Evolutionary conservation across 768 basidiomycete genomes (phyloP).

Genomic region (Pleurotus djamor): DNA sequence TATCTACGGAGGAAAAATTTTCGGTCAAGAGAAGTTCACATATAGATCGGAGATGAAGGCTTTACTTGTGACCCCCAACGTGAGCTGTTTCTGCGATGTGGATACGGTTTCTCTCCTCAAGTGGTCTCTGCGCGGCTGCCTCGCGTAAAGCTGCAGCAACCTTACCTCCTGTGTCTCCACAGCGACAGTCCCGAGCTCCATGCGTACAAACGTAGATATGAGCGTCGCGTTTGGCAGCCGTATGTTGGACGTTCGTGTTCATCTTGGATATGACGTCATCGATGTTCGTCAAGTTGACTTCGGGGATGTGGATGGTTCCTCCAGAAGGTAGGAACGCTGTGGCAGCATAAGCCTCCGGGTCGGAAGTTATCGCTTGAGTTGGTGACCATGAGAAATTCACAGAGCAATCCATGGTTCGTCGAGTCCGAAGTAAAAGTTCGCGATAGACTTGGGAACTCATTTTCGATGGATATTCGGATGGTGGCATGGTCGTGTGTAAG

Average conservation of each 20-base stretch:
- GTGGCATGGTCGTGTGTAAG: slow-evolving; percentile 48
- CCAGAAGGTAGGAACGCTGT: slow-evolving; percentile 52
- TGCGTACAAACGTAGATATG: slow-evolving; percentile 79
- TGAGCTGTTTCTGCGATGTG: slow-evolving; percentile 70
- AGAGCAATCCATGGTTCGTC: slow-evolving; percentile 44
- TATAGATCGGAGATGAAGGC: slow-evolving; percentile 12
- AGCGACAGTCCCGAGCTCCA: slow-evolving; percentile 75
- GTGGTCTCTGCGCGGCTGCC: slow-evolving; percentile 42
- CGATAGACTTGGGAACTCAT: slow-evolving; percentile 48
- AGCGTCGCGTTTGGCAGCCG: slow-evolving; percentile 18
- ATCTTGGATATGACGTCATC: slow-evolving; percentile 43
- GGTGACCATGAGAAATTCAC: slow-evolving; percentile 62
- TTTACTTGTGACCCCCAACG: slow-evolving; percentile 83
- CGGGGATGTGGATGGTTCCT: slow-evolving; percentile 27
- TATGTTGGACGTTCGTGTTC: slow-evolving; percentile 16
- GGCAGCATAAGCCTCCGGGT: slow-evolving; percentile 25
- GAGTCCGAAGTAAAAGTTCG: slow-evolving; percentile 40
- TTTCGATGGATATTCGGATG: slow-evolving; percentile 44
- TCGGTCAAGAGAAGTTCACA: background rate
- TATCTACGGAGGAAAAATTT: slow-evolving; percentile 35
- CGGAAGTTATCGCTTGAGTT: slow-evolving; percentile 11
- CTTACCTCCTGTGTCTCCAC: slow-evolving; percentile 61
- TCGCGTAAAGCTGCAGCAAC: slow-evolving; percentile 52
- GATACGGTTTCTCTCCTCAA: slow-evolving; percentile 22
- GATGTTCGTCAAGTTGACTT: slow-evolving; percentile 46